These are phyloP conservation scores for Ophiostoma sp. DNA, from an alignment of 2,329 filamentous ascomycete species.

Conservation along the genomic window DNA sequence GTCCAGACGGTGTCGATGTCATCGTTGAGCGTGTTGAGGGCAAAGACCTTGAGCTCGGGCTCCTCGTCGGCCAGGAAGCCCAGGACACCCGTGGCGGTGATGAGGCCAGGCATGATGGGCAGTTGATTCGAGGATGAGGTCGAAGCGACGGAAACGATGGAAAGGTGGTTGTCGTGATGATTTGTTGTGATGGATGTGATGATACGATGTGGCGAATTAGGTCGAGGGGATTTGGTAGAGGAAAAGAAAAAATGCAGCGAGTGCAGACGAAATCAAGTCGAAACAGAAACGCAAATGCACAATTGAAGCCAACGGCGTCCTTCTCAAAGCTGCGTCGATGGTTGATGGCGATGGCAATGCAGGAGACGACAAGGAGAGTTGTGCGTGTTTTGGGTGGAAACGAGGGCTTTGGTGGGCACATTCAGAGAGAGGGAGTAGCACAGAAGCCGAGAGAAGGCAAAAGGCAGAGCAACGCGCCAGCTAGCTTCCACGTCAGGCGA, in stretches of 20 bases:
- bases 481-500: conserved; percentile 33
- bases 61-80: conserved; percentile 96
- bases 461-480: conserved; percentile 11
- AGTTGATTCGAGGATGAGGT: not conserved
- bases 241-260: not conserved
- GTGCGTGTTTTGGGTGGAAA: conserved; percentile 2
- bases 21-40: conserved; percentile 90
- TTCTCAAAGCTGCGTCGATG: not conserved
- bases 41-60: conserved; percentile 89
- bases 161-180: not conserved
- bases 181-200: not conserved
- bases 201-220: not conserved
- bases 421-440: too few relatives aligned
- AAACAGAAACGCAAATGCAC: not conserved
- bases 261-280: not conserved
- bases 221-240: not conserved
- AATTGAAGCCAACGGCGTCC: conserved; percentile 6
- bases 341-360: not conserved
- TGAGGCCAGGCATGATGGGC: conserved; percentile 79
- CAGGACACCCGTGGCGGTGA: conserved; percentile 90
- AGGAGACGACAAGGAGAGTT: not conserved
- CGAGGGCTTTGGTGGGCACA: conserved; percentile 1
- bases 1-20: conserved; percentile 98
- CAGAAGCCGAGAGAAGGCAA: conserved; percentile 17
- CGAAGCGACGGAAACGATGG: not conserved